Evolutionary conservation across 352 stramenopile species (phyloP).

Genomic region (Aphanomyces cochlioides): DNA sequence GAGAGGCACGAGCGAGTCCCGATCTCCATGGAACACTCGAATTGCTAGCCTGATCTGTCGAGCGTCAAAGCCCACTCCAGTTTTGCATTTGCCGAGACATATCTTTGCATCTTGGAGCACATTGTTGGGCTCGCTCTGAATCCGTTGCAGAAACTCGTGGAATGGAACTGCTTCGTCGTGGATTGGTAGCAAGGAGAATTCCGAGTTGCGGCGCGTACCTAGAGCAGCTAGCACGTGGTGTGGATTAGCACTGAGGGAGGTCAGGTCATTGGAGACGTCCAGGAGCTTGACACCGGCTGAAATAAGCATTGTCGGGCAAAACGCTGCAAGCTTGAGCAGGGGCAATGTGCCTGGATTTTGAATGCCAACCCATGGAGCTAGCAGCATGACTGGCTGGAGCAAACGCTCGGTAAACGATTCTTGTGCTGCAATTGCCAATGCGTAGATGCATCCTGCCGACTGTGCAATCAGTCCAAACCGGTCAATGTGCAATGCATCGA

Average conservation of each 20-base stretch:
- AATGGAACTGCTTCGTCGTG: conserved; percentile 2
- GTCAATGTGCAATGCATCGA: conserved; percentile 11
- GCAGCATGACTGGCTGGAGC: conserved; percentile 16
- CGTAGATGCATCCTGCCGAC: conserved; percentile 28
- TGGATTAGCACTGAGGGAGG: conserved; percentile 1
- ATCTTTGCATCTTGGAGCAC: conserved; percentile 23
- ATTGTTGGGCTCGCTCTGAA: conserved; percentile 26
- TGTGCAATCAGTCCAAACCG: conserved; percentile 28
- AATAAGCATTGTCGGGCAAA: conserved; percentile 22
- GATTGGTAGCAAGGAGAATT: neutral
- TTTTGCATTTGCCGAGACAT: conserved; percentile 20
- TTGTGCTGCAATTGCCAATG: conserved; percentile 19
- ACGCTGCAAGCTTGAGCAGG: conserved; percentile 23
- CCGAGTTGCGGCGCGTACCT: neutral
- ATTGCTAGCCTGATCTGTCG: neutral
- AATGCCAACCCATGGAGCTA: conserved; percentile 29
- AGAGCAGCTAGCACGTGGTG: neutral
- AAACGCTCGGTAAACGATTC: neutral
- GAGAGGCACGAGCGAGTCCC: conserved; percentile 21
- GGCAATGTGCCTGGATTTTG: conserved; percentile 2
- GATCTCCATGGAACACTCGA: conserved; percentile 18
- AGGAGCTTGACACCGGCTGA: conserved; percentile 26
- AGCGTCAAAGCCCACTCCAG: conserved; percentile 14
- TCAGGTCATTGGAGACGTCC: conserved; percentile 21
- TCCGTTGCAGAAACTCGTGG: conserved; percentile 16